Evolutionary conservation across 2,329 filamentous ascomycete genomes (phyloP), one percentile per base, ranked within the genome.

Genomic region (Fusarium beomiforme): DNA sequence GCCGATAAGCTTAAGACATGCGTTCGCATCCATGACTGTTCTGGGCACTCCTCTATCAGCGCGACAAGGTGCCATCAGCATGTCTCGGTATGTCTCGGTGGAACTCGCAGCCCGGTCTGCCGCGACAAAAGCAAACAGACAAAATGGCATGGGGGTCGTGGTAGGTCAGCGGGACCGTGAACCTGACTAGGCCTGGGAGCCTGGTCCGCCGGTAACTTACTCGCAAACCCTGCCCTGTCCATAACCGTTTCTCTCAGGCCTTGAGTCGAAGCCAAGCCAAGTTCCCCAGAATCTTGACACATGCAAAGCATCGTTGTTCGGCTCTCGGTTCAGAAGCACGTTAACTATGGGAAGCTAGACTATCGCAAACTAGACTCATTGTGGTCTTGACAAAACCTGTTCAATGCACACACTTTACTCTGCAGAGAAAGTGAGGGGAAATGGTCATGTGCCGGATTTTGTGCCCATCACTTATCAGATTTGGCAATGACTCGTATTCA

Each of bases 341-440:
- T 17, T 7, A n/a, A 23, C 29, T 16, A n/a, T 33, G 41, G 26
- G 29, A 56, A 11, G n/a, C 51, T 55, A 7, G 14, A 5, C 1
- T n/a, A 31, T 67, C 63, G 64, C 64, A 67, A 67, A 36, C 64
- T 67, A 67, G 53, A 31, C 64, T 67, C n/a, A 16, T 55, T 50
- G 24, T 34, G 60, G 23, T 33, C 21, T 43, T 44, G 26, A 24
- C 19, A 43, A 49, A 49, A 23, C 33, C 31, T 21, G 26, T 17
- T 21, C 8, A 13, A 46, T 42, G 23, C 39, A 67, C 24, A 66
- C 63, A 60, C 63, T 64, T 64, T 37, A 64, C 13, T 17, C 6
- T n/a, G 24, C 36, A 31, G 7, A 36, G 39, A 10, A 46, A 41
- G 16, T 67, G 67, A 66, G 55, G 61, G 61, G 31, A 31, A 58